These are phyloP conservation scores for Aspergillus carbonarius DNA, from an alignment of 2,329 filamentous ascomycete species.

Conservation along the genomic window DNA sequence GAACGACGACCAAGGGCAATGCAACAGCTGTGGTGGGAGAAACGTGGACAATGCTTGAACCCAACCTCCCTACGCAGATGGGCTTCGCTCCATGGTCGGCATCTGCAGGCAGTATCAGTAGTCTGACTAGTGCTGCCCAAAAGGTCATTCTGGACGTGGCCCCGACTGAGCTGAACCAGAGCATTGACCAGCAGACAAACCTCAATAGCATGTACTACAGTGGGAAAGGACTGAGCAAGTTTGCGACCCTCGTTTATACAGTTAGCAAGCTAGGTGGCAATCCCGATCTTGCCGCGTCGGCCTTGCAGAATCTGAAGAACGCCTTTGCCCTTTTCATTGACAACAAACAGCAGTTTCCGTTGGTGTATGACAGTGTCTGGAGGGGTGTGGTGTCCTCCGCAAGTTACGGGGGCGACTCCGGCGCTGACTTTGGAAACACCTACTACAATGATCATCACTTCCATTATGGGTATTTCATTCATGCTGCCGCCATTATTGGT, in stretches of 20 bases:
- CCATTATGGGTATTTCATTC: conserved; percentile 80
- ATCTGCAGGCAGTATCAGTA: conserved; percentile 35
- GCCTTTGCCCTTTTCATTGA: conserved; percentile 65
- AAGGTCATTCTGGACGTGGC: conserved; percentile 62
- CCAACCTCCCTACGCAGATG: conserved; percentile 69
- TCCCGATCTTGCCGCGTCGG: conserved; percentile 54
- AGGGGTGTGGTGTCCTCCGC: conserved; percentile 77
- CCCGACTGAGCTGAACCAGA: conserved; percentile 70
- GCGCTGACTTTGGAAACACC: conserved; percentile 83
- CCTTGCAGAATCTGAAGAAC: conserved; percentile 62
- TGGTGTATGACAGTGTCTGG: conserved; percentile 64
- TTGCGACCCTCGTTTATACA: conserved; percentile 67
- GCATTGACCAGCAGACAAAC: conserved; percentile 71
- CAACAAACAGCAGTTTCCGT: conserved; percentile 65
- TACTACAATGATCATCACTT: conserved; percentile 69
- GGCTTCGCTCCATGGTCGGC: conserved; percentile 77
- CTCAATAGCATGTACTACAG: conserved; percentile 89
- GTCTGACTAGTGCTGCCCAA: conserved; percentile 53
- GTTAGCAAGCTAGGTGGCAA: conserved; percentile 64
- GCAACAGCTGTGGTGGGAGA: conserved; percentile 71
- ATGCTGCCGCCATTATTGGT: conserved; percentile 79
- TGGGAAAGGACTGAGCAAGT: conserved; percentile 81
- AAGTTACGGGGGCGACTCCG: conserved; percentile 66
- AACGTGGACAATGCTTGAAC: conserved; percentile 75
- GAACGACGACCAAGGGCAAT: conserved; percentile 81